Base-by-base conservation (phyloP, 2,329 filamentous ascomycete species). In the Canariomyces notabilis region DNA sequence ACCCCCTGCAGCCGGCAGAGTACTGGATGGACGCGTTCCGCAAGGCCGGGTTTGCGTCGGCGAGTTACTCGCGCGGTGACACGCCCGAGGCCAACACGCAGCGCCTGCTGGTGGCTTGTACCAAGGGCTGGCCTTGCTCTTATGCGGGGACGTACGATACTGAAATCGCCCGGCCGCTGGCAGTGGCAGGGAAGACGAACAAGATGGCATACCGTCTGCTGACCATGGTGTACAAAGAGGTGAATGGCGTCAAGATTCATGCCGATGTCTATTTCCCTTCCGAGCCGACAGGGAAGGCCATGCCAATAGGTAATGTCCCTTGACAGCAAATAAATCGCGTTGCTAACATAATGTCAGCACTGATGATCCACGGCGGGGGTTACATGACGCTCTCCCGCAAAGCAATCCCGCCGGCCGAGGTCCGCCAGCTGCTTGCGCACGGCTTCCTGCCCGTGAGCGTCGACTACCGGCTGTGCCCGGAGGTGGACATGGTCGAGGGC, bases 231-330 rank as follows among this genome's bases (percentile, higher is more conserved):
- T 61, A 53, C 31, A 62, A 61, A 49, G 37, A 49, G 5, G 42
- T 56, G 4, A 55, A 46, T 7, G 29, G 29, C 15, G 19, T 54
- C 9, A 18, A 44, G 16, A 49, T 62, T n/a, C 37, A 61, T 0
- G 64, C 63, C 6, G 65, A 68, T 50, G 49, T 67, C 1, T 66
- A 65, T 54, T 63, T 60, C 18, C 64, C 64, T 2, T 33, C 48
- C 8, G 23, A 6, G 8, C 26, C 26, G 14, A 29, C 4, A 4
- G 9, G 14, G 8, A 29, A 4, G 7, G 9, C 4, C 7, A 29
- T 29, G 26, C 26, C 26, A 4, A 9, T 29, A 4, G 26, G 26
- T 29, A 29, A 4, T 29, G 3, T 9, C 7, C 3, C 14, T 12
- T 29, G 8, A 26, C 22, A 12, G 3, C 26, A 4, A 29, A n/a